Conservation (phyloP, 495 filamentous ascomycete species). For the Penicillium subrubescens region DNA sequence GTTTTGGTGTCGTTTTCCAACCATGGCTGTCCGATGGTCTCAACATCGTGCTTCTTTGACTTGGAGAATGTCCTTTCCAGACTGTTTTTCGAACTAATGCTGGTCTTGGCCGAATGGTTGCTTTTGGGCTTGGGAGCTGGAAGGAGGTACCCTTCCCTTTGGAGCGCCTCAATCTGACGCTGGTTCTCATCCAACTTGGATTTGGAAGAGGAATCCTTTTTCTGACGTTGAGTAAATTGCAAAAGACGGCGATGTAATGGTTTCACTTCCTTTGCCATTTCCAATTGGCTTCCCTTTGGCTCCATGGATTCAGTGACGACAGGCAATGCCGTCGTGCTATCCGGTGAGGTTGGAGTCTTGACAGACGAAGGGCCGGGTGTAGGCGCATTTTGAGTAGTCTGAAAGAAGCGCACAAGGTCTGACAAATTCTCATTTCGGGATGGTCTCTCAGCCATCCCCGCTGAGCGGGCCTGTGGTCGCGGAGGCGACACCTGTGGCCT, state of each 20-base stretch:
- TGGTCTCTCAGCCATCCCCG: slow-evolving; percentile 28
- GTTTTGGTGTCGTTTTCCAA: slow-evolving; percentile 34
- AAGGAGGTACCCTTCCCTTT: slow-evolving; percentile 41
- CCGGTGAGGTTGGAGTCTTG: slow-evolving; percentile 7
- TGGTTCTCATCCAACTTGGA: slow-evolving; percentile 34
- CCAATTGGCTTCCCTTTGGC: slow-evolving; percentile 7
- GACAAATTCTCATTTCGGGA: slow-evolving; percentile 37
- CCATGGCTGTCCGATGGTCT: slow-evolving; percentile 47
- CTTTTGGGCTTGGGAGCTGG: slow-evolving; percentile 13
- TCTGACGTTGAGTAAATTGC: slow-evolving; percentile 43
- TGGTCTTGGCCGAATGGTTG: slow-evolving; percentile 12
- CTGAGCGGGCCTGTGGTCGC: slow-evolving; percentile 29
- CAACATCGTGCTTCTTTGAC: slow-evolving; percentile 41
- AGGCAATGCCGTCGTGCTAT: slow-evolving; percentile 28
- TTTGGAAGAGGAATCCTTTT: slow-evolving; percentile 30
- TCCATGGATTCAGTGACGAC: slow-evolving; percentile 13
- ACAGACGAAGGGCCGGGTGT: slow-evolving; percentile 11
- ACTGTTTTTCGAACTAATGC: slow-evolving; percentile 20
- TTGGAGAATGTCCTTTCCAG: slow-evolving; percentile 27
- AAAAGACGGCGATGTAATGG: slow-evolving; percentile 46
- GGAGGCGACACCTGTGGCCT: slow-evolving; percentile 20
- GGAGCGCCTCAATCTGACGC: slow-evolving; percentile 39
- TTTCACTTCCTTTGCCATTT: slow-evolving; percentile 22
- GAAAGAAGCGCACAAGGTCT: slow-evolving; percentile 44
- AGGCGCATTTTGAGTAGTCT: slow-evolving; percentile 33